phyloP scores from a whole-genome alignment of 345 rosid species.

The Litchi chinensis region DNA sequence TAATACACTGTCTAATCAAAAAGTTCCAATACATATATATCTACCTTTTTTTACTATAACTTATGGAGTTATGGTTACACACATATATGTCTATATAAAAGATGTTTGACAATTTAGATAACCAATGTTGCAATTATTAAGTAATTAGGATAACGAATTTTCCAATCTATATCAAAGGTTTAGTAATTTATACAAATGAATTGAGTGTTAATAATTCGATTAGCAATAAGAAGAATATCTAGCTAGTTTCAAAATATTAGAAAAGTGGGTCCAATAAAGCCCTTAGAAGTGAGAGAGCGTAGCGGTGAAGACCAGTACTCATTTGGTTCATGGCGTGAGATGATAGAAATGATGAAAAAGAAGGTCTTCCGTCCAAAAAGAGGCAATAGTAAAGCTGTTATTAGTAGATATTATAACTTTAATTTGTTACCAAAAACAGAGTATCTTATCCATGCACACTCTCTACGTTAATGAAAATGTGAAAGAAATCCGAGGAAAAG shows the following conservation, averaged over 20 bases:
- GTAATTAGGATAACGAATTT: too few relatives aligned
- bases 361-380: neutral
- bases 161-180: too few relatives aligned
- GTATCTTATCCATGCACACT: conserved; percentile 25
- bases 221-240: too few relatives aligned
- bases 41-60: neutral
- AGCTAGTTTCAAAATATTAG: too few relatives aligned
- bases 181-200: too few relatives aligned
- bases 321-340: neutral
- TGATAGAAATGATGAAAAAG: neutral
- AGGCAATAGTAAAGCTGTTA: too few relatives aligned
- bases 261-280: neutral
- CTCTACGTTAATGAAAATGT: conserved; percentile 15
- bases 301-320: neutral
- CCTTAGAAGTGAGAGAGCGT: neutral
- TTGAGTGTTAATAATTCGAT: too few relatives aligned
- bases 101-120: too few relatives aligned
- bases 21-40: neutral
- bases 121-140: too few relatives aligned
- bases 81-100: too few relatives aligned
- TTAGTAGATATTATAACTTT: neutral
- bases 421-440: neutral
- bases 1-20: neutral
- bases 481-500: neutral
- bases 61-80: neutral